phyloP scores from a whole-genome alignment of 2,329 filamentous ascomycete genomes.

The Verticillium albo-atrum region DNA sequence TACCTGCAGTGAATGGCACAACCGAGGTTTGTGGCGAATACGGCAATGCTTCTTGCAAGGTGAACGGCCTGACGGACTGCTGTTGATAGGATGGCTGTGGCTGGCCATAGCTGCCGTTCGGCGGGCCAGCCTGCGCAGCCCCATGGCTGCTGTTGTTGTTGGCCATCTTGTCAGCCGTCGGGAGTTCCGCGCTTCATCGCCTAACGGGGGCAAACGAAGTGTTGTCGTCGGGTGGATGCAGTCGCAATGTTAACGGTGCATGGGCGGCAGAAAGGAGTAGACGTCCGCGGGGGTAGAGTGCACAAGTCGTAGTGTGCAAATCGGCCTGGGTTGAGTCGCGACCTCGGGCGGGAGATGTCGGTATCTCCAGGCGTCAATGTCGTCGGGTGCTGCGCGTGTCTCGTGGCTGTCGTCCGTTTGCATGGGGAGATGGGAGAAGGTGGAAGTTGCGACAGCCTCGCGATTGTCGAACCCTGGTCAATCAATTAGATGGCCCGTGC shows the following conservation, averaged over 20 bases:
- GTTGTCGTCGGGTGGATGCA: not conserved
- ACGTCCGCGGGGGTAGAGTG: not conserved
- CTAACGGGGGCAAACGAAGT: not conserved
- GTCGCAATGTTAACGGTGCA: not conserved
- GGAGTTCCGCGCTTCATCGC: constrained; percentile 7
- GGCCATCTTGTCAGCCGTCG: constrained; percentile 4
- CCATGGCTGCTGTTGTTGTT: constrained; percentile 9
- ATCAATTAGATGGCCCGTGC: constrained; percentile 6
- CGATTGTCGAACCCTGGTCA: constrained; percentile 10
- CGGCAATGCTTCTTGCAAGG: constrained; percentile 72
- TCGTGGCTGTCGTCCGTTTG: not conserved
- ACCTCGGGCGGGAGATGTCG: not conserved
- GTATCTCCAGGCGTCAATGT: not conserved
- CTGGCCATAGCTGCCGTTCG: constrained; percentile 10
- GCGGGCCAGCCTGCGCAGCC: constrained; percentile 7
- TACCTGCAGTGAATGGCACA: constrained; percentile 72
- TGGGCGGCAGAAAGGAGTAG: not conserved
- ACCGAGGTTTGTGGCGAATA: constrained; percentile 79
- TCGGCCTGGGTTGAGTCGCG: not conserved
- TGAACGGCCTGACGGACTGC: constrained; percentile 41
- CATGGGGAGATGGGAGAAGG: constrained; percentile 2
- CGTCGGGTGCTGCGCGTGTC: not conserved
- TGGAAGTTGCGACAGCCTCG: constrained; percentile 15
- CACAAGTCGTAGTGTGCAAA: not conserved
- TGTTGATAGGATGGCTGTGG: constrained; percentile 7